A percentile compares a stretch with the other conserved stretches of the same genome.
These are phyloP conservation scores for Coemansia sp. DNA, from an alignment of 192 early-diverging fungal species.

Conservation along the genomic window DNA sequence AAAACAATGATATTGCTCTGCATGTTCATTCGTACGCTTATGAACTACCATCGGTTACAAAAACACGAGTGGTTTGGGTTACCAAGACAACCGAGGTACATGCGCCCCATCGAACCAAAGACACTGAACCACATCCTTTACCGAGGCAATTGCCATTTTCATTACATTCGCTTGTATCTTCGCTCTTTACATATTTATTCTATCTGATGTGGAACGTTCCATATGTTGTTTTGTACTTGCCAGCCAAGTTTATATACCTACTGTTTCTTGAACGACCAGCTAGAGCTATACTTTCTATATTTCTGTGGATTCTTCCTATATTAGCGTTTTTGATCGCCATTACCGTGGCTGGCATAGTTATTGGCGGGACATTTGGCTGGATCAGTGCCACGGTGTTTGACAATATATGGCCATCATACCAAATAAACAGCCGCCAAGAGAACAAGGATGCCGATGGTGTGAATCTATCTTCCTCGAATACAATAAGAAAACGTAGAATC, in stretches of 20 bases:
- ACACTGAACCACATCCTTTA: neutral
- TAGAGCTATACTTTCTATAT: constrained; percentile 19
- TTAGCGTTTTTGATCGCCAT: constrained; percentile 22
- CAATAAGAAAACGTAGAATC: too few species aligned
- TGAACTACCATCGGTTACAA: neutral
- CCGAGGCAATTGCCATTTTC: neutral
- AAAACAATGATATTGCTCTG: too few species aligned
- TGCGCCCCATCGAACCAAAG: neutral
- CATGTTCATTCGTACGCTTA: too few species aligned
- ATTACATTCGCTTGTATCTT: neutral
- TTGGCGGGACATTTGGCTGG: constrained; percentile 42
- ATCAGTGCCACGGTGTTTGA: too few species aligned
- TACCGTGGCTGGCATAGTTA: constrained; percentile 25
- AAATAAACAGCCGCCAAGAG: too few species aligned
- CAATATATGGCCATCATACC: too few species aligned
- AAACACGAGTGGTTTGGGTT: neutral
- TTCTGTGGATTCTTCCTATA: constrained; percentile 39
- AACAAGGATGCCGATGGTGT: too few species aligned
- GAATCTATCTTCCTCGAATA: too few species aligned
- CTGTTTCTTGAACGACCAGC: constrained; percentile 41
- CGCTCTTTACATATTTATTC: constrained; percentile 16
- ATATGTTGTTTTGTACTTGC: constrained; percentile 24
- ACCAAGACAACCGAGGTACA: neutral
- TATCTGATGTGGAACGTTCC: constrained; percentile 10
- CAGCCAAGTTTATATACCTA: constrained; percentile 39